Base-by-base conservation (phyloP, 352 stramenopile genomes). In the Thraustochytrium striatum region DNA sequence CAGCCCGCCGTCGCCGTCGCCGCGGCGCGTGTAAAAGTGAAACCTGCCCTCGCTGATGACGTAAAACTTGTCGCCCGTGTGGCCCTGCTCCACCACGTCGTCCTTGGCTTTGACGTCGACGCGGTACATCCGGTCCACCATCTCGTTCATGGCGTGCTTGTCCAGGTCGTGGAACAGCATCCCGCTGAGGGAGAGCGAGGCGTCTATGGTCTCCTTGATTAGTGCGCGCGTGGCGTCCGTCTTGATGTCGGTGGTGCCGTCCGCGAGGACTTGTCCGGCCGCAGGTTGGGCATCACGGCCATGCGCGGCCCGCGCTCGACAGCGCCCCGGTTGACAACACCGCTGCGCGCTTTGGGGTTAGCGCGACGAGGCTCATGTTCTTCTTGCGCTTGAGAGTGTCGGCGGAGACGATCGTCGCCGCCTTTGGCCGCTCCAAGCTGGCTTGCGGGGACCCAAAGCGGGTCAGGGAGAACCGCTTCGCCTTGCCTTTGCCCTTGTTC, bases 41-140 rank as follows among this genome's bases (percentile, higher is more conserved):
- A 55, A 75, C 30, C 8, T 68, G 1, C 65, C 65, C 52, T 75
- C 50, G 13, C 50, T 38, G 83, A 94, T 93, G 87, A 94, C 92
- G 84, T 87, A 94, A 81, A 94, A 93, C 0, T 86, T 91, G 57
- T 93, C 88, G 25, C 87, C 89, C 0, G 85, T 81, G 69, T 92
- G 88, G 30, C 89, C 89, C 62, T 92, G 88, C 59, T 87, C 86
- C 72, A 92, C 90, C 59, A 94, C 91, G 11, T 84, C 86, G 69
- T 85, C 87, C 70, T 91, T 89, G 85, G 92, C 89, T 21, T 91
- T 87, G 68, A 91, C 65, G 0, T 30, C 43, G 13, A 75, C 41
- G 25, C 65, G 65, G 32, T 62, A 75, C 65, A 75, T 75, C 16
- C 52, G 44, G 3, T 30, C 43, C 33, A 75, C 65, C n/a, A 75